Conservation (phyloP, 2,329 filamentous ascomycete genomes). For the Epichloe sibirici region DNA sequence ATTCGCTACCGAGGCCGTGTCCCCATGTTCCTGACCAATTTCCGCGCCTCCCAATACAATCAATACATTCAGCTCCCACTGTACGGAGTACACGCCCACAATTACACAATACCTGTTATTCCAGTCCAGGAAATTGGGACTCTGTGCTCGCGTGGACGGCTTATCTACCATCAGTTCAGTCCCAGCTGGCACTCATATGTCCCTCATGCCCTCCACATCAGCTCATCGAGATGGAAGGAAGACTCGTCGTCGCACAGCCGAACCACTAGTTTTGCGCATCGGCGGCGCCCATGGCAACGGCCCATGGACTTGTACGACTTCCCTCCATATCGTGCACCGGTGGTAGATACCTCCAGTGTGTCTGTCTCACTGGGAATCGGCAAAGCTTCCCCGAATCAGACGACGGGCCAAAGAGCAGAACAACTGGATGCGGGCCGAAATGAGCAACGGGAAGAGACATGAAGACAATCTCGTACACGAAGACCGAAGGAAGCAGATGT, state of each 20-base stretch:
- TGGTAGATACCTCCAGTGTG: too few relatives aligned
- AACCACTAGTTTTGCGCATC: background rate
- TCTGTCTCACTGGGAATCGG: background rate
- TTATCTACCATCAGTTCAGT: too few relatives aligned
- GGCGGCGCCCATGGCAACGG: background rate
- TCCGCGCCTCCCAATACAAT: background rate
- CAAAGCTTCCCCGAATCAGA: background rate
- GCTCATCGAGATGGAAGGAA: background rate
- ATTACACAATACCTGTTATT: too few relatives aligned
- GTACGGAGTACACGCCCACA: too few relatives aligned
- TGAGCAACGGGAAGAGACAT: background rate
- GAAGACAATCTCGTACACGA: background rate
- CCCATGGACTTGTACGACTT: background rate
- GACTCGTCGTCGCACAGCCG: background rate
- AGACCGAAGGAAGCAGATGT: background rate
- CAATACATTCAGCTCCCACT: too few relatives aligned
- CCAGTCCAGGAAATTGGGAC: too few relatives aligned
- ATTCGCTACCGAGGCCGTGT: background rate
- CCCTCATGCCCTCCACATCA: too few relatives aligned
- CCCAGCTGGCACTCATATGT: too few relatives aligned
- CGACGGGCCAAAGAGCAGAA: background rate
- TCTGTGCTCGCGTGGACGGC: too few relatives aligned
- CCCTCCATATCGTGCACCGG: background rate
- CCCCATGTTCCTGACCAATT: background rate
- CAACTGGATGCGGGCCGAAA: background rate